phyloP scores from a whole-genome alignment of 2,329 filamentous ascomycete species.

The Colletotrichum agaves region DNA sequence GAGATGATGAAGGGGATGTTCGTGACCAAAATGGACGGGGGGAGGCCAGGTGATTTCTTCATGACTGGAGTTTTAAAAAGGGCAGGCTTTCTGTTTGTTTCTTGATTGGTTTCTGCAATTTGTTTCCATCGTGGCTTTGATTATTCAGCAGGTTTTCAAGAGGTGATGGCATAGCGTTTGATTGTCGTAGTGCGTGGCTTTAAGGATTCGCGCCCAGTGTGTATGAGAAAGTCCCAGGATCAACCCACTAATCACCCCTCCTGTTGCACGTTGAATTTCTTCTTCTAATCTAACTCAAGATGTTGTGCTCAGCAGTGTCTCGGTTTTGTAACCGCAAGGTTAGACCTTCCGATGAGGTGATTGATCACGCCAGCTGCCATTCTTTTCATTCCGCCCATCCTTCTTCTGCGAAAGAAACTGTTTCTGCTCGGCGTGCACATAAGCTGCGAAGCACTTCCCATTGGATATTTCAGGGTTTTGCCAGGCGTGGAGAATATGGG shows the following conservation, averaged over 20 bases:
- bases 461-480: conserved; percentile 4
- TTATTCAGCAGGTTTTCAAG: neutral
- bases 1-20: conserved; percentile 15
- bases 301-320: conserved; percentile 16
- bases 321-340: conserved; percentile 17
- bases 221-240: neutral
- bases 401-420: neutral
- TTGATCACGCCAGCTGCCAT: neutral
- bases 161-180: neutral
- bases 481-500: neutral
- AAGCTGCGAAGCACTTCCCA: conserved; percentile 6
- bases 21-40: conserved; percentile 8
- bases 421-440: neutral
- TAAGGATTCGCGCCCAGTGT: neutral
- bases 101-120: neutral
- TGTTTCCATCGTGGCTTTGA: no score
- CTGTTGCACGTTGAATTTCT: conserved; percentile 7
- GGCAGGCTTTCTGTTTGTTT: conserved; percentile 4
- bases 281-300: conserved; percentile 15
- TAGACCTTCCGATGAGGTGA: conserved; percentile 18
- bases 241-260: neutral
- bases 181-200: neutral
- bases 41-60: conserved; percentile 5
- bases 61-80: neutral
- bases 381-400: neutral